Base-by-base conservation (phyloP, 352 stramenopile species). In the Globisporangium paroecandrum region DNA sequence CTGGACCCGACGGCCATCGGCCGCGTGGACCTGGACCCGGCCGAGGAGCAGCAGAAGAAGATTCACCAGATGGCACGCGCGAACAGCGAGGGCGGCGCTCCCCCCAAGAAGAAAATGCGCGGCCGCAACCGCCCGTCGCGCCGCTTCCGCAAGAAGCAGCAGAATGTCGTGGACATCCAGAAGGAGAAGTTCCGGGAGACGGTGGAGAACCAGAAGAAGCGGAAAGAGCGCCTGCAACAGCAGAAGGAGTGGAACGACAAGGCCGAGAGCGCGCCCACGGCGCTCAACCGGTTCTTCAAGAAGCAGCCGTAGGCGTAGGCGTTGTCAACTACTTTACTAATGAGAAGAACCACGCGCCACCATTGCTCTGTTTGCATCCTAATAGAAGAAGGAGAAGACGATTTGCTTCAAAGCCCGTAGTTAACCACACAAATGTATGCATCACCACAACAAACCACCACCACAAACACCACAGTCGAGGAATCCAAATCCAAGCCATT, bases 101-200 rank as follows among this genome's bases (percentile, higher is more conserved):
- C 75, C 46, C 94, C 91, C 68, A 93, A 98, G 77, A 99, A 99
- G 84, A 99, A 98, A 80, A 99, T 98, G 90, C 89, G 97, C 65
- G 98, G 98, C 32, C 89, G 95, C 66, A 99, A 97, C 81, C 98
- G 98, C 72, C 97, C 98, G 73, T 94, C 92, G 51, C 97, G 97
- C 54, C 97, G 98, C 69, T 76, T 99, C 58, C 83, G 90, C 71
- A 97, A 98, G 68, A 99, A 99, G 73, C 90, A 99, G 70, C 93
- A 97, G 74, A 99, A 99, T 78, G 91, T 99, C n/a, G 83, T 99
- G 22, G 96, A 99, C 73, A 76, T 93, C 68, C 93, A 98, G 76
- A 93, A 96, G 70, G 73, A 96, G 24, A 97, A 97, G 73, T 89
- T 96, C 71, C 84, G 85, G 36, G 92, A 98, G 66, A 85, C 90